Evolutionary conservation across 768 basidiomycete genomes (phyloP).

Genomic region (Dioszegia aurantiaca): DNA sequence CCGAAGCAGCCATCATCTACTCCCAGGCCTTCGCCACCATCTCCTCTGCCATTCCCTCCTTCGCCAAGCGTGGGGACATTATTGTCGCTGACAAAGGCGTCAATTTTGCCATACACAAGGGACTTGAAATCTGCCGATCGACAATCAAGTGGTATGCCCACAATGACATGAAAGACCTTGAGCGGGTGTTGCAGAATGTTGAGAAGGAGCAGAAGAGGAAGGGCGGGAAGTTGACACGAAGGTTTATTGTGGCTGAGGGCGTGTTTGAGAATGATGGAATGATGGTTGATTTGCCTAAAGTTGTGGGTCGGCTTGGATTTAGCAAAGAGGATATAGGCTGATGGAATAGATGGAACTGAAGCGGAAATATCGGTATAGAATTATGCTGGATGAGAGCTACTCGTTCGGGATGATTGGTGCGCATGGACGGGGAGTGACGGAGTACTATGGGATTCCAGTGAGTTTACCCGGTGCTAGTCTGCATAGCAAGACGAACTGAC

Average conservation of each 20-base stretch:
- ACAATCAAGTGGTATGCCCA: constrained; percentile 95
- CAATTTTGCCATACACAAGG: constrained; percentile 93
- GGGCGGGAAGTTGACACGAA: constrained; percentile 72
- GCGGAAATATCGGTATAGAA: constrained; percentile 88
- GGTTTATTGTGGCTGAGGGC: constrained; percentile 95
- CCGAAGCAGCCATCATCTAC: constrained; percentile 85
- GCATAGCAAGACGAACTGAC: constrained; percentile 6
- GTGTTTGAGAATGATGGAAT: constrained; percentile 92
- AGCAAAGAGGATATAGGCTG: not conserved
- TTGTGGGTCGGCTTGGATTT: constrained; percentile 60
- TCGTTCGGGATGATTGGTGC: constrained; percentile 91
- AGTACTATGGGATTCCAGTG: constrained; percentile 89
- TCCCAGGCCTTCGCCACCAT: constrained; percentile 90
- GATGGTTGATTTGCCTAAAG: constrained; percentile 85
- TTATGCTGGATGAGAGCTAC: constrained; percentile 88
- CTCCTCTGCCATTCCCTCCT: constrained; percentile 91
- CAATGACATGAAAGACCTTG: constrained; percentile 85
- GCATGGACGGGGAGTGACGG: constrained; percentile 91
- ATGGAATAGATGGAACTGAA: constrained; percentile 63
- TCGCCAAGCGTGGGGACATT: constrained; percentile 94
- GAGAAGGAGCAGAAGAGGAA: constrained; percentile 88
- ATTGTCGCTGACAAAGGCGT: constrained; percentile 98
- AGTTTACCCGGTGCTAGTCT: constrained; percentile 39
- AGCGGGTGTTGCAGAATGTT: constrained; percentile 75
- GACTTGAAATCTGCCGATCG: constrained; percentile 85